phyloP scores from a whole-genome alignment of 805 yeast species.

The Naumovozyma baii region DNA sequence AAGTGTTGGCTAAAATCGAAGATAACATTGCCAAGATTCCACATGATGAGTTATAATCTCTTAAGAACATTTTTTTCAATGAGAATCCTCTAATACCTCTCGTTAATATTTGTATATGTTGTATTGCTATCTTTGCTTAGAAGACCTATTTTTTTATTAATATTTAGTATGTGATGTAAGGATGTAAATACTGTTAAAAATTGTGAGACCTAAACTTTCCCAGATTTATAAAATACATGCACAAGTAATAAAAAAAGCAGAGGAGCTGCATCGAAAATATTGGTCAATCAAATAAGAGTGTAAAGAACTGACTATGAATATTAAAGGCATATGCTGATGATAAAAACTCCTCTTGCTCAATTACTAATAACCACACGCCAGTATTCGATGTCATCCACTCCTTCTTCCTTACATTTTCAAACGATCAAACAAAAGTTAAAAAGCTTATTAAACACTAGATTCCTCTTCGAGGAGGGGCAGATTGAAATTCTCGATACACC shows the following conservation, averaged over 20 bases:
- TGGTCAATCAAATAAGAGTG: too few relatives aligned
- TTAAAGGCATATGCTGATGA: neutral
- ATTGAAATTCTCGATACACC: constrained; percentile 61
- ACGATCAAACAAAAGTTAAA: neutral
- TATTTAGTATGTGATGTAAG: neutral
- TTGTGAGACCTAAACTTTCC: neutral
- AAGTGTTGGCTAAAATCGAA: neutral
- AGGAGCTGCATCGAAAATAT: neutral
- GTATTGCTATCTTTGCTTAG: too few relatives aligned
- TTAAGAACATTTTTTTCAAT: neutral
- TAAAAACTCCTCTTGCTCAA: neutral
- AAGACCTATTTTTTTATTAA: neutral
- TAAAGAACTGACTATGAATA: neutral
- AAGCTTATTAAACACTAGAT: constrained; percentile 32
- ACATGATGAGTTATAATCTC: neutral
- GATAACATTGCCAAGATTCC: neutral
- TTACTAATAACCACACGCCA: neutral
- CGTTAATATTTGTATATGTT: too few relatives aligned
- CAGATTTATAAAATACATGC: too few relatives aligned
- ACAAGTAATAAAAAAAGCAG: too few relatives aligned
- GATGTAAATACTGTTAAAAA: neutral
- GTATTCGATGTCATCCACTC: neutral
- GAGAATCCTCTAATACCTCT: too few relatives aligned
- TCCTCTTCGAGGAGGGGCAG: constrained; percentile 45
- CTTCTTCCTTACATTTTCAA: neutral